Conservation (phyloP, 169 alveolate species). For the Plasmodium coatneyi region DNA sequence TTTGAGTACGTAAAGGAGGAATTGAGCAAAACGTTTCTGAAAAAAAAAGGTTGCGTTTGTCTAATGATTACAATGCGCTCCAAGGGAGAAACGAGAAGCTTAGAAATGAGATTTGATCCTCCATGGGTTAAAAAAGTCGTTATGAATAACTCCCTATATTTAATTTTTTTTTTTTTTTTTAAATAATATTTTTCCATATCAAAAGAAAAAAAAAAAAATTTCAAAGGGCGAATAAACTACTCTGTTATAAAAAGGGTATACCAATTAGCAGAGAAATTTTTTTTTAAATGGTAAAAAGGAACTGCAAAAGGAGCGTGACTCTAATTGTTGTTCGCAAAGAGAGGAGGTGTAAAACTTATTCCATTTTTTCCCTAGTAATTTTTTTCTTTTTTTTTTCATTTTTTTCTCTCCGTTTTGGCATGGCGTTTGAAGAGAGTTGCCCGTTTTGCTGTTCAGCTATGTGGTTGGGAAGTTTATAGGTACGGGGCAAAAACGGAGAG, state of each 20-base stretch:
- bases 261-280: background rate
- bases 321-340: background rate
- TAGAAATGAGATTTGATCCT: conserved; percentile 70
- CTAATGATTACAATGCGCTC: conserved; percentile 66
- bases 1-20: conserved; percentile 53
- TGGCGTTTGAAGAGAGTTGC: background rate
- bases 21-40: conserved; percentile 34
- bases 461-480: background rate
- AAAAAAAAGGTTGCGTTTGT: conserved; percentile 59
- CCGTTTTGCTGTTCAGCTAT: background rate
- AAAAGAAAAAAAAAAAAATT: background rate
- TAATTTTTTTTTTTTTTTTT: conserved; percentile 70
- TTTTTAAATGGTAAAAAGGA: background rate
- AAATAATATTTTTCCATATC: conserved; percentile 73
- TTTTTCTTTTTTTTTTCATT: background rate
- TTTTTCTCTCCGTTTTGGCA: background rate
- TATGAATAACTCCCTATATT: conserved; percentile 53
- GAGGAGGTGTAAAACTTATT: background rate
- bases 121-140: conserved; percentile 74
- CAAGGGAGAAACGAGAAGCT: conserved; percentile 51
- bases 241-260: background rate
- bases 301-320: background rate
- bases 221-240: background rate
- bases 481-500: background rate
- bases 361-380: background rate